These are phyloP conservation scores for Stemphylium vesicarium DNA, from an alignment of 2,329 filamentous ascomycete genomes.

Conservation along the genomic window DNA sequence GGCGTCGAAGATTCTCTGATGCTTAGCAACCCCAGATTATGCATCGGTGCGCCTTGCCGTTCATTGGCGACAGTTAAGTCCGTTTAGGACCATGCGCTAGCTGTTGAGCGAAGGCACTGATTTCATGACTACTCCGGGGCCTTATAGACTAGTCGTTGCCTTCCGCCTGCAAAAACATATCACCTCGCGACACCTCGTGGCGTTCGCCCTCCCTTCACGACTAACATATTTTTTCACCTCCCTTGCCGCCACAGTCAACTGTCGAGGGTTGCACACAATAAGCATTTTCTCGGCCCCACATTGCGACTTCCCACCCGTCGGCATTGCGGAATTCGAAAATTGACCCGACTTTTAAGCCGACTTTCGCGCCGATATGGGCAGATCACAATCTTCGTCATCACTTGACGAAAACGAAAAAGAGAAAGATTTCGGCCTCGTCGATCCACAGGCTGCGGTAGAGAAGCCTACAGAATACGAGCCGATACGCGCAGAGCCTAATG, in stretches of 20 bases:
- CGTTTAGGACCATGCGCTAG: constrained; percentile 34
- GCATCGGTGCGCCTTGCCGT: constrained; percentile 16
- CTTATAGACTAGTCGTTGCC: constrained; percentile 26
- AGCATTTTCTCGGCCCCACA: constrained; percentile 2
- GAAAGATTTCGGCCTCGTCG: constrained; percentile 46
- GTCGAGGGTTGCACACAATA: neutral
- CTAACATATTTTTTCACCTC: neutral
- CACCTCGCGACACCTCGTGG: constrained; percentile 9
- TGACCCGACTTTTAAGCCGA: neutral
- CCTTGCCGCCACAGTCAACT: neutral
- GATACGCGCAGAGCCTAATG: constrained; percentile 38
- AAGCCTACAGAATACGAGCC: constrained; percentile 49
- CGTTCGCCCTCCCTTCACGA: constrained; percentile 4
- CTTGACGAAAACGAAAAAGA: constrained; percentile 43
- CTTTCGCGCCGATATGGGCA: constrained; percentile 12
- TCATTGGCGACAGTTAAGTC: constrained; percentile 38
- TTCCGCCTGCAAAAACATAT: constrained; percentile 14
- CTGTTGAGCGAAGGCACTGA: constrained; percentile 21
- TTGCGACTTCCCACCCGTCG: constrained; percentile 1
- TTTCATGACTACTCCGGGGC: constrained; percentile 28
- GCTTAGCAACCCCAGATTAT: constrained; percentile 37
- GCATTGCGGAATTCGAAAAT: constrained; percentile 1
- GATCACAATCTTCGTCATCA: constrained; percentile 33
- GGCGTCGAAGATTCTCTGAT: constrained; percentile 29
- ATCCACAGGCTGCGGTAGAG: constrained; percentile 44